Conservation (phyloP, 2,329 filamentous ascomycete genomes). For the Hypoxylon sp. region DNA sequence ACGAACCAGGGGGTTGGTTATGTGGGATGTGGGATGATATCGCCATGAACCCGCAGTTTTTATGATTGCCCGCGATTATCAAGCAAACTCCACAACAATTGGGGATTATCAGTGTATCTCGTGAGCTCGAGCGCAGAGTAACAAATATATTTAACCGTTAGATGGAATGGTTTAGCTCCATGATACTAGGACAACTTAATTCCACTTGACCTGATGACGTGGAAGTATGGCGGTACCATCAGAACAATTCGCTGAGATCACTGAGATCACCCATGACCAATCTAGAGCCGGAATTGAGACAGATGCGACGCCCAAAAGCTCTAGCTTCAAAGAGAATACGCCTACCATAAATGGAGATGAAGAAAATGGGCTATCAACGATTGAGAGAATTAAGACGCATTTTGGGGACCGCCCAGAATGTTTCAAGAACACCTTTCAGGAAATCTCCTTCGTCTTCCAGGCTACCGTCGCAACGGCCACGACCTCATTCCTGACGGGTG, state of each 20-base stretch:
- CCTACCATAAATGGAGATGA: constrained; percentile 22
- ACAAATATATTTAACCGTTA: constrained; percentile 3
- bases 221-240: constrained; percentile 25
- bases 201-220: not conserved
- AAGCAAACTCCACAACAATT: constrained; percentile 23
- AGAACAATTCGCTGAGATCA: constrained; percentile 31
- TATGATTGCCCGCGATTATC: constrained; percentile 12
- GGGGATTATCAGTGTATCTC: constrained; percentile 11
- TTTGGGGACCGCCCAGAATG: constrained; percentile 66
- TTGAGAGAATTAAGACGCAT: constrained; percentile 47
- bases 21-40: constrained; percentile 29
- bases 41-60: constrained; percentile 1
- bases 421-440: constrained; percentile 74
- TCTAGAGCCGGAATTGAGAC: constrained; percentile 12
- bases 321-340: constrained; percentile 16
- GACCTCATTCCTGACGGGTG: constrained; percentile 71
- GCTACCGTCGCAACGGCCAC: constrained; percentile 78
- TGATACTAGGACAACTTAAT: not conserved
- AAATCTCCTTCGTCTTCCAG: constrained; percentile 75
- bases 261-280: constrained; percentile 32
- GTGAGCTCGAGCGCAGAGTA: constrained; percentile 15
- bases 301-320: constrained; percentile 24
- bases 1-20: constrained; percentile 8
- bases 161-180: not conserved
- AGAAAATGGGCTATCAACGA: constrained; percentile 41